phyloP scores from a whole-genome alignment of 305 asterid species.

The Solanum hybrid region DNA sequence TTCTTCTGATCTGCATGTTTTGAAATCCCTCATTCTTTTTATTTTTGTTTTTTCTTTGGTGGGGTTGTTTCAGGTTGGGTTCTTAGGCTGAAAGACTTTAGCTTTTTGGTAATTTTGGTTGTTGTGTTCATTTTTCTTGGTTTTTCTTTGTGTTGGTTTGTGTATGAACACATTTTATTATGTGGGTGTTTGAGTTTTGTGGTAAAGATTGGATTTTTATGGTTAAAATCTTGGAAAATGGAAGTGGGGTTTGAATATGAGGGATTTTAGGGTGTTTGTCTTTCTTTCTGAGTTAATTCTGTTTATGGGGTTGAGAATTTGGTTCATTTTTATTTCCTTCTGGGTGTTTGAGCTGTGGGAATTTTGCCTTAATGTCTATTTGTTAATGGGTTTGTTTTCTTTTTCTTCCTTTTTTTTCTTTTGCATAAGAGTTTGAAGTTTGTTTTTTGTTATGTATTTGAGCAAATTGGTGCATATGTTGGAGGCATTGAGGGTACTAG shows the following conservation, averaged over 20 bases:
- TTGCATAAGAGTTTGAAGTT: background rate
- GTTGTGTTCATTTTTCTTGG: background rate
- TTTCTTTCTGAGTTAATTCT: background rate
- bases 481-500: background rate
- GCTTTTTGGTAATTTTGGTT: background rate
- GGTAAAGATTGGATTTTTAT: constrained; percentile 1
- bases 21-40: background rate
- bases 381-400: background rate
- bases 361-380: background rate
- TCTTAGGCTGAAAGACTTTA: background rate
- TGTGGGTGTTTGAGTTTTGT: background rate
- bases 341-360: background rate
- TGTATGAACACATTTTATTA: background rate
- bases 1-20: constrained; percentile 39
- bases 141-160: background rate
- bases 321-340: background rate
- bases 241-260: constrained; percentile 1
- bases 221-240: background rate
- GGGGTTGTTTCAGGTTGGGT: constrained; percentile 5
- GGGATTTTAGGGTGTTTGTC: background rate
- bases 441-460: background rate
- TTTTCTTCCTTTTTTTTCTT: background rate
- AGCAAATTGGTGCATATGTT: background rate
- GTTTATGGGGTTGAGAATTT: constrained; percentile 5
- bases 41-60: background rate